Percentiles rank a stretch among this genome's conserved stretches.
Evolutionary conservation across 176 grass and related monocot species (phyloP).

Genomic region (Juncus inflexus): DNA sequence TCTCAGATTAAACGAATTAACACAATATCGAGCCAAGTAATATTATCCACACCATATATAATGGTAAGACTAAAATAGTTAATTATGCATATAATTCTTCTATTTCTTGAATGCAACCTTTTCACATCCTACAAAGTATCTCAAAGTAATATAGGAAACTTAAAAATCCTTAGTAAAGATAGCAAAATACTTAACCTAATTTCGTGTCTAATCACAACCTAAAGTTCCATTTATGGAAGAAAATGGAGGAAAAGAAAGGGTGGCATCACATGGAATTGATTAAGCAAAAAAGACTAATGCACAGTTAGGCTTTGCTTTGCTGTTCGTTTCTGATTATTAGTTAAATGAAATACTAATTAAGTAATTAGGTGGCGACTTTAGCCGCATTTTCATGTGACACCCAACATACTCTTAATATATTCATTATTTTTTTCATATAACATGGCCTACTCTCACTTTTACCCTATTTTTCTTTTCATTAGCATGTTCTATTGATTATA

Average conservation of each 20-base stretch:
- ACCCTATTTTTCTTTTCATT: constrained; percentile 11
- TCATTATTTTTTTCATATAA: constrained; percentile 14
- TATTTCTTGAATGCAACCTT: no score
- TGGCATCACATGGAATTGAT: constrained; percentile 30
- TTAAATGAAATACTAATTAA: constrained; percentile 13
- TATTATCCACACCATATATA: no score
- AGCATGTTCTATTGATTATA: constrained; percentile 19
- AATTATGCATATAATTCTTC: no score
- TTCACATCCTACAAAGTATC: no score
- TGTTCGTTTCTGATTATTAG: constrained; percentile 2
- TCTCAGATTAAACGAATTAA: no score
- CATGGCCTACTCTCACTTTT: constrained; percentile 32
- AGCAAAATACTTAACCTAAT: no score
- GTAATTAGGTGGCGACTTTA: constrained; percentile 30
- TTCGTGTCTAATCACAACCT: no score
- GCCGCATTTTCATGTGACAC: constrained; percentile 23
- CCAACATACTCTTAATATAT: constrained; percentile 24
- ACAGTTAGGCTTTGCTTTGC: constrained; percentile 25
- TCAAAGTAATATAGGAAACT: no score
- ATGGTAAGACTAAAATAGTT: no score
- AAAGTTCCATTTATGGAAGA: background rate
- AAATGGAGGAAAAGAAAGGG: constrained; percentile 24
- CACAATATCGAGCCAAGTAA: no score
- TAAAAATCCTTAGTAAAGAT: no score
- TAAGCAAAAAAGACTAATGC: constrained; percentile 19